Evolutionary conservation across 2,329 filamentous ascomycete species (phyloP).

Genomic region (Trichocomaceae sp.): DNA sequence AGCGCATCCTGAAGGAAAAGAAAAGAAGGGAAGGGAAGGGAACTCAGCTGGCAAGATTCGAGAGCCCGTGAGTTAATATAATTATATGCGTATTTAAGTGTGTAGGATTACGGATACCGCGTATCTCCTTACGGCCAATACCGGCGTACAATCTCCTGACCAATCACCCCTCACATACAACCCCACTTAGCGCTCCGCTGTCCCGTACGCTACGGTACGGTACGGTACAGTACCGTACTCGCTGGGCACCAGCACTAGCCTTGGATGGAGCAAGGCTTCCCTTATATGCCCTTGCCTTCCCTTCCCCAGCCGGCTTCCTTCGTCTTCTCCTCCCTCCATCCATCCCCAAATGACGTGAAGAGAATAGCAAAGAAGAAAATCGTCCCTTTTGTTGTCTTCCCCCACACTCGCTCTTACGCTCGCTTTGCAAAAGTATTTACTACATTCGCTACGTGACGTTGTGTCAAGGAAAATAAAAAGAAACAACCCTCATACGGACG

Average conservation of each 20-base stretch:
- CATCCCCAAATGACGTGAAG: constrained; percentile 14
- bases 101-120: not conserved
- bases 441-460: constrained; percentile 14
- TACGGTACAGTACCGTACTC: not conserved
- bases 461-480: constrained; percentile 4
- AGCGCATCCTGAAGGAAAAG: too few relatives aligned
- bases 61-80: not conserved
- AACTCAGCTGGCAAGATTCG: not conserved
- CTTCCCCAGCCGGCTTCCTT: constrained; percentile 12
- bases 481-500: not conserved
- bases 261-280: not conserved
- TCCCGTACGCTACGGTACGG: not conserved
- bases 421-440: constrained; percentile 14
- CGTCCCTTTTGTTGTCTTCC: constrained; percentile 10
- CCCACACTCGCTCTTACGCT: constrained; percentile 16
- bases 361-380: constrained; percentile 12
- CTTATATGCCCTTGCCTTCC: constrained; percentile 9
- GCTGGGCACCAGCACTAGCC: not conserved
- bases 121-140: not conserved
- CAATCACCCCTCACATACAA: not conserved
- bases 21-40: not conserved
- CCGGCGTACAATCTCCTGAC: not conserved
- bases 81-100: too few relatives aligned
- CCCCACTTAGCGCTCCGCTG: not conserved
- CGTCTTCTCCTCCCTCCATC: constrained; percentile 1